These are phyloP conservation scores for Angophora floribunda DNA, from an alignment of 345 rosid species.

Conservation along the genomic window DNA sequence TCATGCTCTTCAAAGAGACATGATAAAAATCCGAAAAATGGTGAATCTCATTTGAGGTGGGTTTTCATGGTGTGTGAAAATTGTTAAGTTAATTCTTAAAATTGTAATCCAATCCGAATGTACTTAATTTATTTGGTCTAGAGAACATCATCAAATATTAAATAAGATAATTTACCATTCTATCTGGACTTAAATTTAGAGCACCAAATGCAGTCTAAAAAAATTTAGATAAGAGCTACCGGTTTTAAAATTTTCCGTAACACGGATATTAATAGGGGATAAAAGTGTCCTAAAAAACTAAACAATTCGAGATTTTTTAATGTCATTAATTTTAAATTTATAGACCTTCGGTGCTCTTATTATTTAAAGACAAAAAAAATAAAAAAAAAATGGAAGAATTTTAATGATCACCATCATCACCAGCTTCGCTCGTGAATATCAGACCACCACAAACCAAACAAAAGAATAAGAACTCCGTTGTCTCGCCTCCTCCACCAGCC, in stretches of 20 bases:
- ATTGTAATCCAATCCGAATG: not conserved
- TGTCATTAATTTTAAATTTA: not conserved
- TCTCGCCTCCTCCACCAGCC: not conserved
- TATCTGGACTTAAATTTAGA: rapidly evolving
- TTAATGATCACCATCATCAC: not conserved
- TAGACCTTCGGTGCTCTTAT: not conserved
- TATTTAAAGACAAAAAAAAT: not conserved
- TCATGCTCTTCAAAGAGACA: no score
- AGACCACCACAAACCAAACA: not conserved
- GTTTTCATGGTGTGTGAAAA: not conserved
- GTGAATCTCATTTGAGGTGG: no score
- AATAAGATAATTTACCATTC: no score
- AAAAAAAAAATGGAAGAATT: not conserved
- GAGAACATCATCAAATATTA: rapidly evolving
- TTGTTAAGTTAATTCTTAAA: not conserved
- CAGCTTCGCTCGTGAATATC: not conserved
- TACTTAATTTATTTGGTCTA: not conserved
- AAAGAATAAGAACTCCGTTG: not conserved
- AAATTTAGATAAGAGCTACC: not conserved
- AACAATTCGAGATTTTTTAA: not conserved
- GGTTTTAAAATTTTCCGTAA: rapidly evolving
- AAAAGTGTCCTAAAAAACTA: not conserved
- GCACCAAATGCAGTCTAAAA: not conserved
- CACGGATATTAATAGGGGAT: rapidly evolving
- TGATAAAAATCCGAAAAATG: no score